Percentiles rank a stretch among this genome's conserved stretches.
phyloP scores from a whole-genome alignment of 331 rosid genomes.

The Rhamnella rubrinervis region DNA sequence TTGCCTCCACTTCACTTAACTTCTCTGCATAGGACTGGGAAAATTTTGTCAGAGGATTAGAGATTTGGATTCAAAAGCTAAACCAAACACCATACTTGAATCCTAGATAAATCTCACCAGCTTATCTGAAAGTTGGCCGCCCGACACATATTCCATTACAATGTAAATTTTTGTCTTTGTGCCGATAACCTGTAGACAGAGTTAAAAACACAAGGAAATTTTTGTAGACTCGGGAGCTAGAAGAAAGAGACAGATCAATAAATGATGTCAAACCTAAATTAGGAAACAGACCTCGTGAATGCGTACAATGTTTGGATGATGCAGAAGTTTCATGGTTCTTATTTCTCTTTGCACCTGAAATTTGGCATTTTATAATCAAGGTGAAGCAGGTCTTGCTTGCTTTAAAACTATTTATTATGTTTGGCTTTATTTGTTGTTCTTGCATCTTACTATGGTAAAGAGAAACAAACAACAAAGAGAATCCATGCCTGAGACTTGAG shows the following conservation, averaged over 20 bases:
- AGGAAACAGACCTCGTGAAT: slow-evolving; percentile 56
- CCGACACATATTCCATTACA: slow-evolving; percentile 67
- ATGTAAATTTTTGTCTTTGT: slow-evolving; percentile 75
- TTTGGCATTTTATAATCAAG: not conserved
- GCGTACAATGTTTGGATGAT: slow-evolving; percentile 72
- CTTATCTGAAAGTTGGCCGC: slow-evolving; percentile 73
- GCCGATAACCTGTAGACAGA: slow-evolving; percentile 34
- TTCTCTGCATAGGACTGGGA: slow-evolving; percentile 46
- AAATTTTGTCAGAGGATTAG: slow-evolving; percentile 16
- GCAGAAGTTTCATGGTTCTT: slow-evolving; percentile 71
- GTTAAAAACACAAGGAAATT: not conserved
- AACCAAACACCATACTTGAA: slow-evolving; percentile 1
- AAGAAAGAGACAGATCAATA: not conserved
- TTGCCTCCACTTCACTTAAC: slow-evolving; percentile 59
- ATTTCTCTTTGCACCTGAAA: slow-evolving; percentile 84
- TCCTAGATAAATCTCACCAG: slow-evolving; percentile 45
- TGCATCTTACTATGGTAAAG: not conserved
- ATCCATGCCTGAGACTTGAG: slow-evolving; percentile 61
- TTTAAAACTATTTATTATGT: not conserved
- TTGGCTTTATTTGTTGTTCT: not conserved
- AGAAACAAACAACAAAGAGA: not conserved
- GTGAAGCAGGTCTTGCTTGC: not conserved
- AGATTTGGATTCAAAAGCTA: slow-evolving; percentile 8
- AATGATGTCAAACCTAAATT: not conserved
- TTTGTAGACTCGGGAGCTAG: not conserved